phyloP scores from a whole-genome alignment of 306 rosid genomes.

The Neltuma alba region DNA sequence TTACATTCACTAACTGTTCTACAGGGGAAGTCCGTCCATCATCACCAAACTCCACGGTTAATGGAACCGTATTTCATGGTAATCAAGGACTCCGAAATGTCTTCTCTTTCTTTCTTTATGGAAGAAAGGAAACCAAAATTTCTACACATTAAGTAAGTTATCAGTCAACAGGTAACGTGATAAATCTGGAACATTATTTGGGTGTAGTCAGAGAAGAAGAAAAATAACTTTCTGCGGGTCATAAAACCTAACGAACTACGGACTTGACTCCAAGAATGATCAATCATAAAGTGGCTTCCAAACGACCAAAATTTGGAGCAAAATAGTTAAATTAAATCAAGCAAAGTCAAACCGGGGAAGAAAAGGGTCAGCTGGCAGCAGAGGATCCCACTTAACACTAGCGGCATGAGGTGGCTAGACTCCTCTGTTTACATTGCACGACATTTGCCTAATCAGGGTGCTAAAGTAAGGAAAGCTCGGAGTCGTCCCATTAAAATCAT shows the following conservation, averaged over 20 bases:
- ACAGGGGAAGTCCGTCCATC: not conserved
- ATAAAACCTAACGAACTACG: constrained; percentile 10
- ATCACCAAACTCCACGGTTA: not conserved
- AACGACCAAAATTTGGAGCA: not conserved
- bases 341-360: constrained; percentile 6
- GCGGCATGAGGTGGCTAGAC: not conserved
- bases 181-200: not conserved
- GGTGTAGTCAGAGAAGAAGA: not conserved
- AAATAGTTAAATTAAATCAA: constrained; percentile 8
- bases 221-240: not conserved
- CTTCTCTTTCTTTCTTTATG: not conserved
- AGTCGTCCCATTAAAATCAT: not conserved
- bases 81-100: not conserved
- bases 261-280: not conserved
- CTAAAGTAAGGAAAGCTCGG: not conserved
- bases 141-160: constrained; percentile 1
- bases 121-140: not conserved
- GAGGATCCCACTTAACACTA: not conserved
- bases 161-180: not conserved
- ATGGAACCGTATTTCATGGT: not conserved
- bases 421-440: not conserved
- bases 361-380: not conserved
- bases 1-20: not conserved
- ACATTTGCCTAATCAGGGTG: not conserved
- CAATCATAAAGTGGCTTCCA: constrained; percentile 1